Evolutionary conservation across 2,329 filamentous ascomycete genomes (phyloP).

Genomic region (Davidsoniella eucalypti): DNA sequence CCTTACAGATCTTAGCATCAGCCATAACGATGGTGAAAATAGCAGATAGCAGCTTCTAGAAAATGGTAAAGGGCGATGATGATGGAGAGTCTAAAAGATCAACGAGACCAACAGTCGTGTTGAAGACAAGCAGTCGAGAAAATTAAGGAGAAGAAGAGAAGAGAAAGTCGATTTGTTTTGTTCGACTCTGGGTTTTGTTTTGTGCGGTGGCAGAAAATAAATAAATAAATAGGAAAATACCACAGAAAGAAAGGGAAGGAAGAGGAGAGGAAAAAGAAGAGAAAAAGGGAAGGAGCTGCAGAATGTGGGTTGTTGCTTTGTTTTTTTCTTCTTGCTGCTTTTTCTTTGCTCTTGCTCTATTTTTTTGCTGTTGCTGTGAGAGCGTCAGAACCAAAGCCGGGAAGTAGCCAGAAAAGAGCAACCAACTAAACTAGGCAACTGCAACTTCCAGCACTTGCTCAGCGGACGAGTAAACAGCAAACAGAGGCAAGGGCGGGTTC

Average conservation of each 20-base stretch:
- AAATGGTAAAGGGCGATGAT: background rate
- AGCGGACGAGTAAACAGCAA: too few relatives aligned
- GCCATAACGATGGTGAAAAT: slow-evolving; percentile 3
- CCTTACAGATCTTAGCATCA: slow-evolving; percentile 12
- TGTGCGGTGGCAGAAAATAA: background rate
- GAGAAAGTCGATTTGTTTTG: background rate
- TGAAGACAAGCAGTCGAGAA: background rate
- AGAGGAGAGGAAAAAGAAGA: background rate
- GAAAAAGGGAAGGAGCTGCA: background rate
- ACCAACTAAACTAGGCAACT: background rate
- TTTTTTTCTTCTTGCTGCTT: background rate
- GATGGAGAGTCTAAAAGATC: background rate
- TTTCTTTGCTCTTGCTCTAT: background rate
- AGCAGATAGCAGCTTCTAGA: background rate
- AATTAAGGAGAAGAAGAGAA: background rate
- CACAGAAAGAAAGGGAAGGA: background rate
- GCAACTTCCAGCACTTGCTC: too few relatives aligned
- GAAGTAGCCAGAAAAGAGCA: background rate
- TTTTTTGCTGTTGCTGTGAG: slow-evolving; percentile 1
- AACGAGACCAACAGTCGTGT: background rate
- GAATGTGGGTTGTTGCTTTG: slow-evolving; percentile 3
- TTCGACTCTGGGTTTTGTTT: background rate
- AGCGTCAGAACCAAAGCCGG: too few relatives aligned
- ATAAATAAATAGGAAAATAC: slow-evolving; percentile 3
- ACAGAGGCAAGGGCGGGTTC: too few relatives aligned